phyloP scores from a whole-genome alignment of 2,329 filamentous ascomycete genomes.

The Paradendryphiella salina region DNA sequence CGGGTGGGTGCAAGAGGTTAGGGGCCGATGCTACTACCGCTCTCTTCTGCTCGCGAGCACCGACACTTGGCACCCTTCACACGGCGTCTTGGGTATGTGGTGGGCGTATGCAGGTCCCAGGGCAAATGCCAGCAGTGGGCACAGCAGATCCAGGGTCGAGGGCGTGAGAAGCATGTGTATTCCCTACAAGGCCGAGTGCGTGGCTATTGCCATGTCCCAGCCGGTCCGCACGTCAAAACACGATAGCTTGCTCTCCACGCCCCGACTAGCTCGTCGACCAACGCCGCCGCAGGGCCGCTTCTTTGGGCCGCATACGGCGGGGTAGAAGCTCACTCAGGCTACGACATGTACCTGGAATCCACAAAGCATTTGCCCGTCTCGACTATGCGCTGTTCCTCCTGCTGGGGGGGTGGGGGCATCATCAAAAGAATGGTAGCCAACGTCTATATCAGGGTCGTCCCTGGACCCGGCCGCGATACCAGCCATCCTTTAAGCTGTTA shows the following conservation, averaged over 20 bases:
- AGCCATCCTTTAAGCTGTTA: conserved; percentile 9
- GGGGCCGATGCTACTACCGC: conserved; percentile 18
- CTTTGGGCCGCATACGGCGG: conserved; percentile 19
- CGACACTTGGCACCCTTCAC: conserved; percentile 16
- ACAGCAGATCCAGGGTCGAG: conserved; percentile 10
- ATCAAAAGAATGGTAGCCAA: not conserved
- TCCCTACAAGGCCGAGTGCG: not conserved
- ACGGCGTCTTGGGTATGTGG: conserved; percentile 12
- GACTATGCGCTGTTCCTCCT: not conserved
- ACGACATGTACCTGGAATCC: not conserved
- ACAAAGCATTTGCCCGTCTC: not conserved
- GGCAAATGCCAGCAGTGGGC: conserved; percentile 12
- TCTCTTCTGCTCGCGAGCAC: conserved; percentile 9
- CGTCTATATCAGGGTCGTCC: conserved; percentile 9
- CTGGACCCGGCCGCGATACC: conserved; percentile 7
- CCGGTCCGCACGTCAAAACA: not conserved
- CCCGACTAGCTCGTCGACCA: conserved; percentile 8
- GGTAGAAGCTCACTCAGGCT: conserved; percentile 5
- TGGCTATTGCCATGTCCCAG: not conserved
- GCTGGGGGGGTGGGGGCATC: too few relatives aligned
- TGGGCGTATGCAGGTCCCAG: conserved; percentile 15
- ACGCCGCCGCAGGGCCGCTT: conserved; percentile 8
- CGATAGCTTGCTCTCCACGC: conserved; percentile 13
- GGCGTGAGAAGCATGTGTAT: conserved; percentile 1
- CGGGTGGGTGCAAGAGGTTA: conserved; percentile 12